phyloP scores from a whole-genome alignment of 768 basidiomycete species.

The Sarcodon aspratus region DNA sequence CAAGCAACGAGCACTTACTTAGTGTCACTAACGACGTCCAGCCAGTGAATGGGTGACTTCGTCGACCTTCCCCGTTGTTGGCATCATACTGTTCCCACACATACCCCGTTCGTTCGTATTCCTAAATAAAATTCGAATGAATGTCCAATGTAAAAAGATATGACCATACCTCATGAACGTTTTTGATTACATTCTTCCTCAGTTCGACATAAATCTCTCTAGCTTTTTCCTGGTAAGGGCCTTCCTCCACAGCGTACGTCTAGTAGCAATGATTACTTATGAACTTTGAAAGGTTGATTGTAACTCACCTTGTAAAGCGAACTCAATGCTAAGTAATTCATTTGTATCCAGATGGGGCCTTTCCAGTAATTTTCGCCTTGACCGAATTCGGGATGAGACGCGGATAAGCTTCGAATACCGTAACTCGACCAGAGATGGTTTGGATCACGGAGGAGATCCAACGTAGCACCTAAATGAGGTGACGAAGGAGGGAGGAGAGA shows the following conservation, averaged over 20 bases:
- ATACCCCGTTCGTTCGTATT: slow-evolving; percentile 87
- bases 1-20: slow-evolving; percentile 35
- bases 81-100: slow-evolving; percentile 98
- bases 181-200: slow-evolving; percentile 74
- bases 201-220: slow-evolving; percentile 71
- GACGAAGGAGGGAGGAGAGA: slow-evolving; percentile 69
- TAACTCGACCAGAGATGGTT: slow-evolving; percentile 86
- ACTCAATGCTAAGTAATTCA: slow-evolving; percentile 86
- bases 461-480: slow-evolving; percentile 67
- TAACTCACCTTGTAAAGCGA: slow-evolving; percentile 61
- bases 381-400: slow-evolving; percentile 84
- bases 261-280: slow-evolving; percentile 15
- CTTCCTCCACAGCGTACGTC: slow-evolving; percentile 69
- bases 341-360: slow-evolving; percentile 94
- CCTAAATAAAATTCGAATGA: slow-evolving; percentile 32
- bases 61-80: slow-evolving; percentile 65
- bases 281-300: not conserved
- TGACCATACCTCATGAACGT: slow-evolving; percentile 51
- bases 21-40: slow-evolving; percentile 88
- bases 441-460: slow-evolving; percentile 72
- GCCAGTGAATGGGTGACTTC: slow-evolving; percentile 95
- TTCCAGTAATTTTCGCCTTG: slow-evolving; percentile 96
- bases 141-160: not conserved
- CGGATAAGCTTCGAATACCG: slow-evolving; percentile 81
- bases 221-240: slow-evolving; percentile 73